Conservation (phyloP, 176 grass and related monocot species). For the Otatea glauca region DNA sequence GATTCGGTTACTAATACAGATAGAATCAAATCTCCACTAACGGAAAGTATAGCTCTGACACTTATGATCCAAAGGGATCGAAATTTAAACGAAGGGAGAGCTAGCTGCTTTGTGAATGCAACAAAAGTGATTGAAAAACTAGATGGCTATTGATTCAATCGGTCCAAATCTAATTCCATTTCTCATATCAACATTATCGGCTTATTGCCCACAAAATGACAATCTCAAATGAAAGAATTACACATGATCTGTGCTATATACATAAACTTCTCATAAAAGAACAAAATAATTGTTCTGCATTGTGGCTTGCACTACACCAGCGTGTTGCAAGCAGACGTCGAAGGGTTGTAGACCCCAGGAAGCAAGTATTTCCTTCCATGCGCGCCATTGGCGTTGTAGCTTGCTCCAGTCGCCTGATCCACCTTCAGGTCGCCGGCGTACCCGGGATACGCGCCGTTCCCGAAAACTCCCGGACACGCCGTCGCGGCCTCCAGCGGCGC, state of each 20-base stretch:
- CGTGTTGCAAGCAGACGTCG: slow-evolving; percentile 60
- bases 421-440: slow-evolving; percentile 62
- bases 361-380: slow-evolving; percentile 74
- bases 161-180: neutral
- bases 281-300: neutral
- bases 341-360: slow-evolving; percentile 60
- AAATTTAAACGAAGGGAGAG: neutral
- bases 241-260: slow-evolving; percentile 5
- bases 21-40: too few species aligned
- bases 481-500: slow-evolving; percentile 63
- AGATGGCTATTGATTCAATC: neutral
- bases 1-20: too few species aligned
- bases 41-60: too few species aligned
- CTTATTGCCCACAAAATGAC: neutral
- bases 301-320: slow-evolving; percentile 42
- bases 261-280: slow-evolving; percentile 4
- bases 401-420: slow-evolving; percentile 54
- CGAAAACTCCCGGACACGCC: slow-evolving; percentile 55
- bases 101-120: too few species aligned
- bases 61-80: neutral
- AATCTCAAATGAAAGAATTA: slow-evolving; percentile 46
- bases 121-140: neutral
- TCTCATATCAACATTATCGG: neutral
- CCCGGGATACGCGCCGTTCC: slow-evolving; percentile 70
- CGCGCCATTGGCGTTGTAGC: slow-evolving; percentile 72